phyloP scores from a whole-genome alignment of 495 filamentous ascomycete species.

The Cenococcum geophilum region DNA sequence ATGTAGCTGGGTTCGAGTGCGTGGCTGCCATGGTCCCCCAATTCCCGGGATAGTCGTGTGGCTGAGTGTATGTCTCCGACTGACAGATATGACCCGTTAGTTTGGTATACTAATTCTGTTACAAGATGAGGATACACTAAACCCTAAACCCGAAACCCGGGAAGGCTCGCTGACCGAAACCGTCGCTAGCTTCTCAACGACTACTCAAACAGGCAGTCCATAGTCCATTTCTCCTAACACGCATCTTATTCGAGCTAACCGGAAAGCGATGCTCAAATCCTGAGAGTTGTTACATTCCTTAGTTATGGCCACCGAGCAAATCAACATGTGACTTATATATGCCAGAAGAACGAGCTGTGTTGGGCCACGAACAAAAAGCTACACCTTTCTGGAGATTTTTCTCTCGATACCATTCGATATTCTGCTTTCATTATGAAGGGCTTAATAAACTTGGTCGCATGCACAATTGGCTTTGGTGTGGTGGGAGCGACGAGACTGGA shows the following conservation, averaged over 20 bases:
- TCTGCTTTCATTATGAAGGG: background rate
- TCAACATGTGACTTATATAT: background rate
- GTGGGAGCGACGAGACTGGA: background rate
- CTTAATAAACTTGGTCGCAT: background rate
- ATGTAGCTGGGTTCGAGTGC: too few species aligned
- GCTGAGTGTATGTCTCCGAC: too few species aligned
- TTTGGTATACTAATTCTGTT: background rate
- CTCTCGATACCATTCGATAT: background rate
- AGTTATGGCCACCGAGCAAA: background rate
- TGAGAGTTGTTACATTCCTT: background rate
- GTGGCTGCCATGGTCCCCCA: too few species aligned
- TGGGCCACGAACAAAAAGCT: background rate
- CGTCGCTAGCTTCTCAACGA: background rate
- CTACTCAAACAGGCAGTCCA: background rate
- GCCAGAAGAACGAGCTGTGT: background rate
- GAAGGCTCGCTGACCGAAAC: background rate
- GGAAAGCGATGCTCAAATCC: background rate
- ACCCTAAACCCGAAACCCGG: conserved; percentile 16
- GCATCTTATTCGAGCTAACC: background rate
- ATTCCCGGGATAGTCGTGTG: too few species aligned
- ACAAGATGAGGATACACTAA: background rate
- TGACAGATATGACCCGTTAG: background rate
- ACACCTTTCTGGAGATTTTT: background rate
- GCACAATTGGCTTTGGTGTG: background rate
- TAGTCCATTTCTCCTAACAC: background rate